Evolutionary conservation across 2,329 filamentous ascomycete species (phyloP), one percentile per base, ranked within the genome.

Genomic region (Truncatella angustata): DNA sequence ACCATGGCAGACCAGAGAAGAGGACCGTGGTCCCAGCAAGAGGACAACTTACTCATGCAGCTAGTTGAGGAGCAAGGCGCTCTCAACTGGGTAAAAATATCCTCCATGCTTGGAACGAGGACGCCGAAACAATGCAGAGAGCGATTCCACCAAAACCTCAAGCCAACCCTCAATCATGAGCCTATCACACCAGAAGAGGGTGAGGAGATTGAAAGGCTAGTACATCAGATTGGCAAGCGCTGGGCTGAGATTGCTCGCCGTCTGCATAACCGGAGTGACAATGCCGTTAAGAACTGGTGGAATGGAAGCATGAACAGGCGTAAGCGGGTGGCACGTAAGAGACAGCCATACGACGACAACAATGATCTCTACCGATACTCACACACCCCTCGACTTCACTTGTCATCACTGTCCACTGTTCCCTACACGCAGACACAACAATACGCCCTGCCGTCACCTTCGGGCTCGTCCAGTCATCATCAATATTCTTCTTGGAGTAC

Each of bases 211-310:
- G 86, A 93, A 72, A 77, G 80, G 53, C 80, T 94, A 68, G 92
- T 97, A 14, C 70, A 73, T 10, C 81, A 88, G 61, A 85, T 90
- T 74, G 91, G 91, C 56, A 93, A 91, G 75, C 84, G 88, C 52
- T 97, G 92, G 92, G 92, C 92, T 2, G 91, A 97, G 66, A 97
- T 97, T 65, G 90, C 92, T 40, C 82, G 92, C 59, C 79, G 84
- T 42, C 79, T 97, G 18, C 81, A 87, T 50, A 91, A 91, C 58
- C 87, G 92, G 64, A 96, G 91, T 69, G 92, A 97, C 75, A 97
- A 97, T 65, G 88, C 90, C 24, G 90, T 97, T 57, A 97, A 97
- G 82, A 97, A 97, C 71, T 97, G 91, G 91, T 96, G 90, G 90
- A 96, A 96, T 67, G 91, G 92, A 46, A 90, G 87, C 67, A 88